Evolutionary conservation across 2,329 filamentous ascomycete species (phyloP).

Genomic region (Biscogniauxia sp.): DNA sequence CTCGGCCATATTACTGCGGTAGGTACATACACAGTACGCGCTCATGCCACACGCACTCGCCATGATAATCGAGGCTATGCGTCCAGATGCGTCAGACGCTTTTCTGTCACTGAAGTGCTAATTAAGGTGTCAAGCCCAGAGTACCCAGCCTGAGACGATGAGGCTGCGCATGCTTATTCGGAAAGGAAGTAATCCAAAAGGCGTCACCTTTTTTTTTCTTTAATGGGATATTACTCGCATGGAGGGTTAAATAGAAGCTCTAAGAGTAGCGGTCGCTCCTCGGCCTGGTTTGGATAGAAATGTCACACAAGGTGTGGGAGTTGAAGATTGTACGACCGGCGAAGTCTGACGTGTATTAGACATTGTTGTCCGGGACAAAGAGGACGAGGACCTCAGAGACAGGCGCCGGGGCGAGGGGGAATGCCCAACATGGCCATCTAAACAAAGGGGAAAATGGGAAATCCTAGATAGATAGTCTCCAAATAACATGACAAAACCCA

Average conservation of each 20-base stretch:
- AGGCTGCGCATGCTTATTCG: background rate
- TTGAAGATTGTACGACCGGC: background rate
- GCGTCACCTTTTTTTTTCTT: background rate
- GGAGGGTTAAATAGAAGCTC: background rate
- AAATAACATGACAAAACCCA: background rate
- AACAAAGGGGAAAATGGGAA: background rate
- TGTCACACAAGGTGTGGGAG: background rate
- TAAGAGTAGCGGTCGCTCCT: background rate
- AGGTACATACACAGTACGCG: background rate
- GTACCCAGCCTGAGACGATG: background rate
- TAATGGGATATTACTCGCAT: background rate
- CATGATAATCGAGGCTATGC: background rate
- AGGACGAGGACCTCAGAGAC: background rate
- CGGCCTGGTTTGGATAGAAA: background rate
- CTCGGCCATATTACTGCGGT: background rate
- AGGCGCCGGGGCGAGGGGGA: too few relatives aligned
- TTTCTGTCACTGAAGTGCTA: background rate
- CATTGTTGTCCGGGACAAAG: background rate
- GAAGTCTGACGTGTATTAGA: constrained; percentile 1
- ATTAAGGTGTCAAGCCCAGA: background rate
- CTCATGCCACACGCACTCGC: background rate
- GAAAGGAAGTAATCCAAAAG: background rate
- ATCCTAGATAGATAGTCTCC: background rate
- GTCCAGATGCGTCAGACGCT: background rate
- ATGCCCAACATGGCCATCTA: too few relatives aligned